Conservation (phyloP, 176 grass and related monocot species). For the Saccharum spontaneum region DNA sequence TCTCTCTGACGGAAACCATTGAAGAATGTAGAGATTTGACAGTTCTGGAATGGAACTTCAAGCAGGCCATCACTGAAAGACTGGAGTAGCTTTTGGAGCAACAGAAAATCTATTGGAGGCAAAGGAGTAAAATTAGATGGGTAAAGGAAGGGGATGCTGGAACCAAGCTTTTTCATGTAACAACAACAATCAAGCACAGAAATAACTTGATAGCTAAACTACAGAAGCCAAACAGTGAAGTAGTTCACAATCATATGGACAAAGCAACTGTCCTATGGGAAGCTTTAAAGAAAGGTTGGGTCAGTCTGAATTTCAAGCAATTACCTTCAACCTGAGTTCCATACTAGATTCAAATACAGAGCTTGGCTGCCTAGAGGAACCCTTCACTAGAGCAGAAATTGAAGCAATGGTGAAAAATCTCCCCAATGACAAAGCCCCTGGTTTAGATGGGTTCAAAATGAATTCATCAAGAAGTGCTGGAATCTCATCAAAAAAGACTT, state of each 20-base stretch:
- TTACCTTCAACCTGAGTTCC: no score
- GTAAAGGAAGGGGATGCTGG: not conserved
- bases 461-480: not conserved
- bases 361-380: no score
- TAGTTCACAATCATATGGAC: no score
- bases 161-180: no score
- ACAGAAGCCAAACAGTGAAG: no score
- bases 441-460: not conserved
- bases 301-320: no score
- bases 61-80: fast-evolving
- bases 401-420: fast-evolving
- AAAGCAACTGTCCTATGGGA: no score
- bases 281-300: no score
- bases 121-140: not conserved
- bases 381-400: not conserved
- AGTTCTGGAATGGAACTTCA: not conserved
- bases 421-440: not conserved
- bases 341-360: no score
- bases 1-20: fast-evolving
- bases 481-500: not conserved
- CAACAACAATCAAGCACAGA: no score
- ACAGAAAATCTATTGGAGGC: not conserved
- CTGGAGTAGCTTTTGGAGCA: fast-evolving
- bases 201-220: no score
- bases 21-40: not conserved